Evolutionary conservation across 495 filamentous ascomycete genomes (phyloP).

Genomic region (Neurospora africana): DNA sequence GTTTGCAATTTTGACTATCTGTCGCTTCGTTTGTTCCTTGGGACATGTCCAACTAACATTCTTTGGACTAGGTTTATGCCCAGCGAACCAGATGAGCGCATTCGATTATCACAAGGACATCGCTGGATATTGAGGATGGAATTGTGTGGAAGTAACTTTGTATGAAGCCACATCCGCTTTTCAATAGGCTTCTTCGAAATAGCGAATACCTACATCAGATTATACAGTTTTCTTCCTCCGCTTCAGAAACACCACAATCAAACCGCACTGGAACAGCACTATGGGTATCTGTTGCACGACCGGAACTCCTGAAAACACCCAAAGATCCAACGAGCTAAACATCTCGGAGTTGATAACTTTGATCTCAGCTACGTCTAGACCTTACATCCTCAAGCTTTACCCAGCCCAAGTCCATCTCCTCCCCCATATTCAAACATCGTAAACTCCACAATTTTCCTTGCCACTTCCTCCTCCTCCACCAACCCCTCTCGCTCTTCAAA

Average conservation of each 20-base stretch:
- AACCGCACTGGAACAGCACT: background rate
- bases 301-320: background rate
- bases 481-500: background rate
- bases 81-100: background rate
- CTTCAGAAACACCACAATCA: background rate
- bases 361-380: background rate
- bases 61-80: background rate
- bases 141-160: background rate
- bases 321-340: background rate
- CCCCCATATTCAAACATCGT: background rate
- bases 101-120: background rate
- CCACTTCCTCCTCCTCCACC: background rate
- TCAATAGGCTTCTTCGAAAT: background rate
- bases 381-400: background rate
- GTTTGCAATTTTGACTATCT: background rate
- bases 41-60: background rate
- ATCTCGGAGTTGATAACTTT: background rate
- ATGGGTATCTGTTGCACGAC: background rate
- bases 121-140: background rate
- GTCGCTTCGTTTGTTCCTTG: background rate
- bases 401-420: background rate
- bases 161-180: background rate
- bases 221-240: background rate
- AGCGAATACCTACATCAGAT: background rate
- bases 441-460: background rate